Evolutionary conservation across 345 rosid genomes (phyloP), one percentile per base, ranked within the genome.

Genomic region (Eutrema japonicum): DNA sequence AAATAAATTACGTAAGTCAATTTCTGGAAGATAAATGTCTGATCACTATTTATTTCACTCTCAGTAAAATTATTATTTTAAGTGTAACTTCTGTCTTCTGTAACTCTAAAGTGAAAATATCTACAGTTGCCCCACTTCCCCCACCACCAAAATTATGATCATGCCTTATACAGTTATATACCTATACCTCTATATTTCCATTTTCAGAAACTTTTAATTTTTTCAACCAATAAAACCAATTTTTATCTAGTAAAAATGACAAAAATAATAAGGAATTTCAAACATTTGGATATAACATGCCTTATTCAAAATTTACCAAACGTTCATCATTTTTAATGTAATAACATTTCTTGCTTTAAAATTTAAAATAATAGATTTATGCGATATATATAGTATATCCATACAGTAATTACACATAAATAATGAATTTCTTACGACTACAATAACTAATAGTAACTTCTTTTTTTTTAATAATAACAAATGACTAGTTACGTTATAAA

Each of bases 21-120:
- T 63, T 76, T 56, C 61, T 30, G 66, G 71, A 70, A 64, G 79
- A 70, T 70, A 71, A 65, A 71, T 77, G 80, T 77, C 80, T 77
- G 62, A 77, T 77, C 76, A 65, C 76, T 63, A 77, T 70, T 77
- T 55, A 77, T 70, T 77, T 77, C 76, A 57, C 72, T 70, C 27
- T 56, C 62, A 49, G 76, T 77, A 64, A 56, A 64, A 40, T 52
- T 42, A 70, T 53, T 75, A 55, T 54, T 53, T 69, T 8, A 46
- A 38, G 70, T 51, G 42, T 70, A 45, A 47, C 66, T 76, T 76
- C 63, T 49, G 47, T 76, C 45, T 48, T 76, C 80, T 70, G 61
- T 41, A 64, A 56, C 60, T 49, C 69, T 11, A 52, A 42, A 60
- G 36, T 51, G 52, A 49, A 48, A 52, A 42, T 6, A 62, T 29